phyloP scores from a whole-genome alignment of 2,329 filamentous ascomycete species.

The Shiraia bambusicola region DNA sequence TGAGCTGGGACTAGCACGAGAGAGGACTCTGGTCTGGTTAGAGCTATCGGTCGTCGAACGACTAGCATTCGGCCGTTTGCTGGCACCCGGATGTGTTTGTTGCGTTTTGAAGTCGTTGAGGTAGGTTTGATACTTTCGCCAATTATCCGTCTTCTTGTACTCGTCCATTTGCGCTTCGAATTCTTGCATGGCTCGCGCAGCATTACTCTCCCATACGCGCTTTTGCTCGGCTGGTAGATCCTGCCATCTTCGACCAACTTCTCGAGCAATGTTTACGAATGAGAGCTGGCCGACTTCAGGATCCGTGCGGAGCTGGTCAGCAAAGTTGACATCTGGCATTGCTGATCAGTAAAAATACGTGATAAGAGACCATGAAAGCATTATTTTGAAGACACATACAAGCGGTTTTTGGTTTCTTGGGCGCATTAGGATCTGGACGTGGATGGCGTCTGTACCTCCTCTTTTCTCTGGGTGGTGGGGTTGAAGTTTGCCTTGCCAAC shows the following conservation, averaged over 20 bases:
- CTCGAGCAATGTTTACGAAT: conserved; percentile 44
- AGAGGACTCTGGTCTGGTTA: conserved; percentile 23
- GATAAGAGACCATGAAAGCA: no score
- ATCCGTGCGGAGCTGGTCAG: conserved; percentile 42
- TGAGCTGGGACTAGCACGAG: conserved; percentile 32
- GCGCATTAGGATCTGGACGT: conserved; percentile 39
- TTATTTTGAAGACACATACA: conserved; percentile 25
- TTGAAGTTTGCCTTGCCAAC: conserved; percentile 24
- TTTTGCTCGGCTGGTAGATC: conserved; percentile 39
- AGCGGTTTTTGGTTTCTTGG: conserved; percentile 45
- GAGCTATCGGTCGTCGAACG: conserved; percentile 27
- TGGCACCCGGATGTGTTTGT: conserved; percentile 20
- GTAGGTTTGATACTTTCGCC: conserved; percentile 41
- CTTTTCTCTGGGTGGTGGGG: conserved; percentile 34
- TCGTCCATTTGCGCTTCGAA: conserved; percentile 44
- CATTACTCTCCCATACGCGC: conserved; percentile 42
- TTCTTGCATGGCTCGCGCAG: conserved; percentile 42
- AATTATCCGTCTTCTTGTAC: conserved; percentile 43
- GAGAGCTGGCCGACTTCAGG: conserved; percentile 39
- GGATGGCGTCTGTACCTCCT: conserved; percentile 43
- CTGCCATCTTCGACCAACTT: conserved; percentile 44
- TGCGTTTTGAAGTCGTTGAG: conserved; percentile 39
- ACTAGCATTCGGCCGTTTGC: conserved; percentile 22
- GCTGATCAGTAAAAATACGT: conserved; percentile 6
- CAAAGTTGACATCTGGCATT: conserved; percentile 44